These are phyloP conservation scores for Boletus patriciae DNA, from an alignment of 768 basidiomycete genomes.

Conservation along the genomic window DNA sequence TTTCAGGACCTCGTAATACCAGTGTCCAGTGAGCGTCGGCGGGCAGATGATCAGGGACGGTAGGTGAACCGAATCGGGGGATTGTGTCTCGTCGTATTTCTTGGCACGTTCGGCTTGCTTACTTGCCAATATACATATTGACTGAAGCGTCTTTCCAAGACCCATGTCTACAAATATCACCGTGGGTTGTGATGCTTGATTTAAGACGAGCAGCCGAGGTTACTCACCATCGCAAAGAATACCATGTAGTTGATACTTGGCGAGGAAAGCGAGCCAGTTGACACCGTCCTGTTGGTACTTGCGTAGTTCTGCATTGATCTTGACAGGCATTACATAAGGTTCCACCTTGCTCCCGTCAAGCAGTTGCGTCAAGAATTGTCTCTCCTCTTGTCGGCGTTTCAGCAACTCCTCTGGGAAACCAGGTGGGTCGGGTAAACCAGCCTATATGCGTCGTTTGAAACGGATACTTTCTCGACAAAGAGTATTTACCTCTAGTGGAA, in stretches of 20 bases:
- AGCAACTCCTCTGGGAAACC: constrained; percentile 88
- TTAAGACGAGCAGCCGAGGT: constrained; percentile 16
- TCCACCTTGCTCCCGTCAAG: constrained; percentile 95
- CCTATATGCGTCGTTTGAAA: constrained; percentile 44
- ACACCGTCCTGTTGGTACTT: constrained; percentile 99
- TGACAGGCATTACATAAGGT: constrained; percentile 80
- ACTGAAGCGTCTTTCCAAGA: constrained; percentile 95
- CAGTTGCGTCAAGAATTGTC: constrained; percentile 89
- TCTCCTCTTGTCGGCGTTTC: constrained; percentile 80
- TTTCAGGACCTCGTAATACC: constrained; percentile 97
- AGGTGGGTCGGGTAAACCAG: constrained; percentile 94
- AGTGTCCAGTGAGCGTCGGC: constrained; percentile 96
- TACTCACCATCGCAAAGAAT: constrained; percentile 90
- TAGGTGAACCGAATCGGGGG: constrained; percentile 78
- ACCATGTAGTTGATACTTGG: constrained; percentile 96
- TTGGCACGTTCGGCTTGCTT: constrained; percentile 87
- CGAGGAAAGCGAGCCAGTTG: constrained; percentile 97
- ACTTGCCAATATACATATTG: constrained; percentile 93
- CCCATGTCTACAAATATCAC: constrained; percentile 79
- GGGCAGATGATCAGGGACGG: constrained; percentile 96
- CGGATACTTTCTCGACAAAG: not conserved
- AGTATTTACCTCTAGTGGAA: constrained; percentile 82
- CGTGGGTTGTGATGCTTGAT: not conserved
- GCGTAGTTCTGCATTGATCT: constrained; percentile 90
- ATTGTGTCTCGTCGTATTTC: constrained; percentile 60